Evolutionary conservation across 1,284 basidiomycete genomes (phyloP), one percentile per base, ranked within the genome.

Genomic region (Apiotrichum montevideense): DNA sequence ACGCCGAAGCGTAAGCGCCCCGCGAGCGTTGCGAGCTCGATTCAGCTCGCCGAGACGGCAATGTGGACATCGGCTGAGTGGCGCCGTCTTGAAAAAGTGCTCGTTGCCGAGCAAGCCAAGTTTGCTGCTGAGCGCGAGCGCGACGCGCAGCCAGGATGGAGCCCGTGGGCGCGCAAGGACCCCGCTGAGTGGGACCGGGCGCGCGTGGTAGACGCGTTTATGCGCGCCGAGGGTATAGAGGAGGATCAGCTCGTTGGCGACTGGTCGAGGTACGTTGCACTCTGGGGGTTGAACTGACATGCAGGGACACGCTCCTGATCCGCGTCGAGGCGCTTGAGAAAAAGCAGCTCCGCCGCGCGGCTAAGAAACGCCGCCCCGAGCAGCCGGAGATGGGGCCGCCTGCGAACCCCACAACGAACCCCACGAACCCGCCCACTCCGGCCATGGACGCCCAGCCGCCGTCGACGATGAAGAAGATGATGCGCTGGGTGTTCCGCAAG

Each of bases 381-480:
- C 29, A 29, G 29, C 29, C 29, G 29, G 29, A 29, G 29, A 29
- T 29, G 29, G 29, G 29, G 2, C 29, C 29, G 29, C 29, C 29
- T 29, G 29, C 29, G 29, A 29, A 29, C 29, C 29, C 29, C 29
- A 29, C 29, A 29, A 29, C 29, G 29, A 29, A 29, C 29, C 29
- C 29, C 29, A 29, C 29, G 29, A 29, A 29, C 29, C 29, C 29
- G 29, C 29, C 29, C 29, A 29, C 29, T 29, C 29, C 29, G 3
- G 29, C 29, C 29, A 29, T 39, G 11, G 47, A 39, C 21, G 21
- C 15, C 10, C 39, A 37, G 3, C 54, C 54, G 14, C 58, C 58
- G 2, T 53, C 54, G 43, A 54, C 58, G 8, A 35, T 59, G 6
- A 56, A 55, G 34, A 47, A 55, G 43, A 46, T 56, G n/a, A 39